phyloP scores from a whole-genome alignment of 768 basidiomycete species.

The Lanmaoa pseudosensibilis region DNA sequence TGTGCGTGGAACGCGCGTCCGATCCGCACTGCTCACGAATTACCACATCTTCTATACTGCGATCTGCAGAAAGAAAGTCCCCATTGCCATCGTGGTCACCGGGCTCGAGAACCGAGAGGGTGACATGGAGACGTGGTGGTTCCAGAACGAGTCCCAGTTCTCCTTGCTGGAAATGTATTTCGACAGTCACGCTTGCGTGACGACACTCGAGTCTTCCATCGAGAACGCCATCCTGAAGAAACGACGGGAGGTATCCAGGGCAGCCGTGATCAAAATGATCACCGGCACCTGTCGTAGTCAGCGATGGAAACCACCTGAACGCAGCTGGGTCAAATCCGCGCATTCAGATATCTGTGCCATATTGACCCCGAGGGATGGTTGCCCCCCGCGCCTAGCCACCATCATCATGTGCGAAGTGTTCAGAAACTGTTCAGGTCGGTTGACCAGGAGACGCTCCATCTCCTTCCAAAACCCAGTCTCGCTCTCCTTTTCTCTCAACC shows the following conservation, averaged over 20 bases:
- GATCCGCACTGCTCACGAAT: slow-evolving; percentile 35
- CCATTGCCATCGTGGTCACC: slow-evolving; percentile 41
- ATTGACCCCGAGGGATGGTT: slow-evolving; percentile 13
- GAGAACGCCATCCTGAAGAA: slow-evolving; percentile 10
- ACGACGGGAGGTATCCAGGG: slow-evolving; percentile 27
- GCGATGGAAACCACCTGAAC: slow-evolving; percentile 31
- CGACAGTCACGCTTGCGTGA: no score
- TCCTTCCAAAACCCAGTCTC: slow-evolving; percentile 25
- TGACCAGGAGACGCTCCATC: slow-evolving; percentile 18
- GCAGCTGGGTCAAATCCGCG: slow-evolving; percentile 28
- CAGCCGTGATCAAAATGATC: slow-evolving; percentile 23
- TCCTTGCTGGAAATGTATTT: slow-evolving; percentile 28
- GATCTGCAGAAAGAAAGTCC: slow-evolving; percentile 41
- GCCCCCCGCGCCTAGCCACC: slow-evolving; percentile 10
- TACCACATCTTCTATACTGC: slow-evolving; percentile 41
- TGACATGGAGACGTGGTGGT: slow-evolving; percentile 37
- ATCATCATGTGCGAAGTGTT: slow-evolving; percentile 29
- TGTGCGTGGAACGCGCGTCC: slow-evolving; percentile 40
- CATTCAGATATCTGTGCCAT: slow-evolving; percentile 27
- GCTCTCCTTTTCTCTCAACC: slow-evolving; percentile 11
- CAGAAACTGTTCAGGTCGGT: neutral
- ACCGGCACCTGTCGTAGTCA: slow-evolving; percentile 15
- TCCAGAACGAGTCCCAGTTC: slow-evolving; percentile 24
- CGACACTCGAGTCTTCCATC: slow-evolving; percentile 22
- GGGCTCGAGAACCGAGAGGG: slow-evolving; percentile 40